Base-by-base conservation (phyloP, 225 moss, liverwort and hornwort species). In the Marchantia polymorpha region DNA sequence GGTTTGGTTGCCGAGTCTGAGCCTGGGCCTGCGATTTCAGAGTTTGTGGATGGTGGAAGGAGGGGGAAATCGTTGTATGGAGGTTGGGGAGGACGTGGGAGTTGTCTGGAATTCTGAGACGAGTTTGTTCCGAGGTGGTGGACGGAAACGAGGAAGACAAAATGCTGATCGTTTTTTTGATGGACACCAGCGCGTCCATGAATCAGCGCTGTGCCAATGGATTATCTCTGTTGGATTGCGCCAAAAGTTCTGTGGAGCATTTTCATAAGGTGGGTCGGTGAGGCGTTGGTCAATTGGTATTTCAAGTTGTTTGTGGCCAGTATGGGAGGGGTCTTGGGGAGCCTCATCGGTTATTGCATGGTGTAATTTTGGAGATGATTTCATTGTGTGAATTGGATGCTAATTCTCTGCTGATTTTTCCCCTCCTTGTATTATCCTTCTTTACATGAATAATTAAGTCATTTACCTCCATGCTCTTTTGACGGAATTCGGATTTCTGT, bases 101-200 rank as follows among this genome's bases (percentile, higher is more conserved):
- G 47, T 51, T 77, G 20, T 20, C 7, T 14, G 77, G 72, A 48
- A 20, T 67, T 80, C 64, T 75, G 60, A 30, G 56, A 47, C 70
- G 64, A 63, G 64, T 53, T 49, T 72, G 54, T 12, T 46, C 26
- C 61, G 74, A 16, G 46, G 3, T 19, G 13, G 8, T 2, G 39
- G 39, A 39, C 2, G 39, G 5, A 39, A 39, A 20, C 26, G 2
- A 26, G 13, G 8, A 19, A 69, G 52, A 56, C 87, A 85, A 79
- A 82, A 99, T 99, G 99, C 87, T 95, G 89, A 87, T 99, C 68
- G 95, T 99, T 47, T 99, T 99, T 86, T 84, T 99, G 86, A 83
- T 99, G 86, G 99, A 99, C 80, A 99, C 99, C 83, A 99, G 99
- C 85, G 99, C 99, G 89, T 99, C 99, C 82, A 99, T 99, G 99